phyloP scores from a whole-genome alignment of 768 basidiomycete species.

The Lactifluus volemus region DNA sequence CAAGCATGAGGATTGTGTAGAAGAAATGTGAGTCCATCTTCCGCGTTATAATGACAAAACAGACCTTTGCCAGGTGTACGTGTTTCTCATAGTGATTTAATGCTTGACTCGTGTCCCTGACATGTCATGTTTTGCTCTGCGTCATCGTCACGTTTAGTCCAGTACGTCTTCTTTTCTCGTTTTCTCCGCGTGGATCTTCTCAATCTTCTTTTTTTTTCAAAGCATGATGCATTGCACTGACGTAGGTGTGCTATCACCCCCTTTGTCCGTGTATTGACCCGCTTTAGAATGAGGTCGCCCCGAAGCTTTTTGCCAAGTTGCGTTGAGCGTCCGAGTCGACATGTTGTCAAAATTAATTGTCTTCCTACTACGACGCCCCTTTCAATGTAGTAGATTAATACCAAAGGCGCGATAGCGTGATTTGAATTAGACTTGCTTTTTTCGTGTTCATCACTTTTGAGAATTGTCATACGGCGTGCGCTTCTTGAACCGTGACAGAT shows the following conservation, averaged over 20 bases:
- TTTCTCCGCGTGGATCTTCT: slow-evolving; percentile 3
- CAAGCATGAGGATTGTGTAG: slow-evolving; percentile 88
- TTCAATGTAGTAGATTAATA: background rate
- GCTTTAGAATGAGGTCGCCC: slow-evolving; percentile 47
- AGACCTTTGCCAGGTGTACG: slow-evolving; percentile 19
- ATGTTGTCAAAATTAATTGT: background rate
- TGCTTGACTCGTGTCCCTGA: background rate
- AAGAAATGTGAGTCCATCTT: slow-evolving; percentile 65
- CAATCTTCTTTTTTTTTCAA: background rate
- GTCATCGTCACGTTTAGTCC: slow-evolving; percentile 38
- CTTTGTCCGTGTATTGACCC: background rate
- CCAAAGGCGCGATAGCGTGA: background rate
- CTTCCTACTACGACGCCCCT: background rate
- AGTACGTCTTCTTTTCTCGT: slow-evolving; percentile 39
- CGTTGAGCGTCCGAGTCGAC: slow-evolving; percentile 27
- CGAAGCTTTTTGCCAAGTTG: slow-evolving; percentile 78
- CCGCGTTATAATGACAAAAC: background rate
- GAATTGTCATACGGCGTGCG: background rate
- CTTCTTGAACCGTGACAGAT: background rate
- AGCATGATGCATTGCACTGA: slow-evolving; percentile 94
- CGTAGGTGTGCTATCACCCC: slow-evolving; percentile 36
- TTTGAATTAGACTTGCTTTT: background rate
- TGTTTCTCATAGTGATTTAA: background rate
- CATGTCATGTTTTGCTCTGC: background rate
- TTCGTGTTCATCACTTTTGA: background rate